Conservation (phyloP, 2,329 filamentous ascomycete species). For the Phialocephala subalpina region DNA sequence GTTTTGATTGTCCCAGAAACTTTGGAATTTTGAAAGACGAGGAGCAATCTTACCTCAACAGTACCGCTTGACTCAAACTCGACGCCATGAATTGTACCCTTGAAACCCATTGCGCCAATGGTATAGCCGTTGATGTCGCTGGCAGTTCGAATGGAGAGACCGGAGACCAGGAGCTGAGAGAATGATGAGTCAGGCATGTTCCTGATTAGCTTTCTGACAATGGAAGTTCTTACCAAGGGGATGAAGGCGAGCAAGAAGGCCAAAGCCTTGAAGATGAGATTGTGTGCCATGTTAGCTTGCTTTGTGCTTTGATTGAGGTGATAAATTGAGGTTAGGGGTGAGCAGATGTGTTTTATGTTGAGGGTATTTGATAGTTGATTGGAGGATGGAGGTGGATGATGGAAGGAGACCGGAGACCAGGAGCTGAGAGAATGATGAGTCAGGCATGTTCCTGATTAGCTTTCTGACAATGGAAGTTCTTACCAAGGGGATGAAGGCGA, state of each 20-base stretch:
- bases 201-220: neutral
- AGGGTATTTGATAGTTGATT: too few species aligned
- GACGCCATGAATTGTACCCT: neutral
- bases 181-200: neutral
- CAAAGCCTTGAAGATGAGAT: neutral
- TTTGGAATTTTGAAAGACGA: neutral
- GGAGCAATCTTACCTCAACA: neutral
- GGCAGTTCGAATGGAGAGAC: neutral
- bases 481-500: neutral
- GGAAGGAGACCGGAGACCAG: too few species aligned
- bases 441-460: neutral
- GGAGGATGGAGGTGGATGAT: too few species aligned
- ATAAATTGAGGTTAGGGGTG: too few species aligned
- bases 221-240: neutral
- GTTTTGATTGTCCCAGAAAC: neutral
- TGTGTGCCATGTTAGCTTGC: too few species aligned
- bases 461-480: neutral
- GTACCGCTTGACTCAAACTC: neutral
- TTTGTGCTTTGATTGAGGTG: too few species aligned
- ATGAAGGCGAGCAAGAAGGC: neutral
- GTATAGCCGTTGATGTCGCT: neutral
- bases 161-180: neutral
- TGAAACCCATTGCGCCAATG: neutral
- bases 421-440: neutral
- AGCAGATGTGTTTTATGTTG: too few species aligned